A percentile compares a stretch with the other conserved stretches of the same genome.
Conservation (phyloP, 768 basidiomycete species). For the Phylloporus arenicola region DNA sequence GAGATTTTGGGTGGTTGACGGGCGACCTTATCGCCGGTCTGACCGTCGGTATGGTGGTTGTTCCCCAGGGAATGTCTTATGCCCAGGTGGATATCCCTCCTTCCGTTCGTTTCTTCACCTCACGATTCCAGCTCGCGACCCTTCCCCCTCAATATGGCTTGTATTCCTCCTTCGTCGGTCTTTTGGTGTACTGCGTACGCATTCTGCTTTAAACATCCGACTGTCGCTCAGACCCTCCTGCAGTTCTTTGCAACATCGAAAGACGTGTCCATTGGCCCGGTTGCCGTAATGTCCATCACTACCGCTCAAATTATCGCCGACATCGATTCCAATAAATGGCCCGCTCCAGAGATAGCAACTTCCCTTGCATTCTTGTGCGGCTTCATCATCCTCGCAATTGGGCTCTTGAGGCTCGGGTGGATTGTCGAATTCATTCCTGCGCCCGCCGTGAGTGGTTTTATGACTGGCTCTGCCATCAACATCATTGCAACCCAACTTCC, state of each 20-base stretch:
- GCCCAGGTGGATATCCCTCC: conserved; percentile 46
- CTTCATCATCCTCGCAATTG: conserved; percentile 86
- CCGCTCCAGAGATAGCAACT: conserved; percentile 72
- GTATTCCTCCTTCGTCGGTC: conserved; percentile 90
- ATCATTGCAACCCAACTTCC: conserved; percentile 88
- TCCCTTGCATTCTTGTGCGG: conserved; percentile 82
- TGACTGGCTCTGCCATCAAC: conserved; percentile 97
- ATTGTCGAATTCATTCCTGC: conserved; percentile 90
- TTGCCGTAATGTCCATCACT: conserved; percentile 96
- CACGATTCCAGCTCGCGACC: conserved; percentile 60
- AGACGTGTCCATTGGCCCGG: conserved; percentile 98
- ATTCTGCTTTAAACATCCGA: not conserved
- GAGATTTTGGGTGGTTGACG: conserved; percentile 73
- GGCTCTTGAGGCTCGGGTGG: conserved; percentile 88
- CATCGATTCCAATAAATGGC: conserved; percentile 56
- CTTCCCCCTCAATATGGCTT: conserved; percentile 86
- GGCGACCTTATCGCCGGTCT: conserved; percentile 88
- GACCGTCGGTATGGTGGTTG: conserved; percentile 92
- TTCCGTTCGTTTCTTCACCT: not conserved
- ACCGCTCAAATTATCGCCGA: conserved; percentile 73
- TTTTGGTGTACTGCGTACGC: conserved; percentile 75
- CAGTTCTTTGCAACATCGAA: conserved; percentile 96
- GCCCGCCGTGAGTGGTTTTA: conserved; percentile 83
- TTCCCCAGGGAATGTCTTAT: conserved; percentile 93
- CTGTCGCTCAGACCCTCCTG: not conserved